phyloP scores from a whole-genome alignment of 495 filamentous ascomycete species.

The Durotheca rogersii region DNA sequence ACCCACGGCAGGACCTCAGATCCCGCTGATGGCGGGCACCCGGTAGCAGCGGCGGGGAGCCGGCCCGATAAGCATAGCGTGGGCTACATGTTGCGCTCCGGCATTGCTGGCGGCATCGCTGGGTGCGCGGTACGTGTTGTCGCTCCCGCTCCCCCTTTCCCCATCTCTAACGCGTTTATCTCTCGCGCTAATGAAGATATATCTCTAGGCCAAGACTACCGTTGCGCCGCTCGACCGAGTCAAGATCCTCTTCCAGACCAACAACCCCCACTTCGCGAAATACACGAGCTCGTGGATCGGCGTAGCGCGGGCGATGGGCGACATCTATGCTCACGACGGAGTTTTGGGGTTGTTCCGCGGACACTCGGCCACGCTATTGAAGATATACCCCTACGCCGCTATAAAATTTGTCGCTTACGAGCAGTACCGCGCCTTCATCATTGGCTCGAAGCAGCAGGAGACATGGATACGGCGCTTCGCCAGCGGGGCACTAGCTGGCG shows the following conservation, averaged over 20 bases:
- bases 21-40: conserved; percentile 41
- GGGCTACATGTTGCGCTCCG: conserved; percentile 79
- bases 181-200: conserved; percentile 3
- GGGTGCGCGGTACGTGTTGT: conserved; percentile 78
- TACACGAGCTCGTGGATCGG: conserved; percentile 88
- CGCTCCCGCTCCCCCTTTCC: too few species aligned
- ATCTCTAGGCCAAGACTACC: conserved; percentile 80
- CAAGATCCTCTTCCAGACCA: conserved; percentile 97
- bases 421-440: conserved; percentile 78
- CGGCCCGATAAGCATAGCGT: conserved; percentile 64
- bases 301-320: conserved; percentile 70
- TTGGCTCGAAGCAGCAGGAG: conserved; percentile 69
- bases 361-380: conserved; percentile 88
- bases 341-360: conserved; percentile 79
- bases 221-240: conserved; percentile 96
- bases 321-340: conserved; percentile 78
- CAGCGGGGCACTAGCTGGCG: conserved; percentile 78
- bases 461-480: conserved; percentile 75
- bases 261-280: conserved; percentile 88
- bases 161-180: not conserved
- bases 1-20: conserved; percentile 20
- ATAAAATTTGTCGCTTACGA: conserved; percentile 99
- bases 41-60: conserved; percentile 39
- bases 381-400: conserved; percentile 95
- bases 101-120: conserved; percentile 82